Evolutionary conservation across 805 yeast species (phyloP).

Genomic region (Ogataea allantospora): DNA sequence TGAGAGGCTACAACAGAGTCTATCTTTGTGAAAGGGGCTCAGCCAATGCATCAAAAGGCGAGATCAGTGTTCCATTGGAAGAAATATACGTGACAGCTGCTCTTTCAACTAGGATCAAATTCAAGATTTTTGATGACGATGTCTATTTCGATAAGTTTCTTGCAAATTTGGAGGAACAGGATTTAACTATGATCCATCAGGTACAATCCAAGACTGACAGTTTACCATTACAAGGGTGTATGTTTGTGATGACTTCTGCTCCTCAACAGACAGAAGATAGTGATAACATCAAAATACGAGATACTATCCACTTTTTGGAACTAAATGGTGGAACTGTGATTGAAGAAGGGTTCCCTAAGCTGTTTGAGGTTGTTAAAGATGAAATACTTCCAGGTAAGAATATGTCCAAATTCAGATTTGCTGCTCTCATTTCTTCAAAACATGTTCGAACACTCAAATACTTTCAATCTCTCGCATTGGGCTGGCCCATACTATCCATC

Average conservation of each 20-base stretch:
- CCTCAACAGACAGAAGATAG: conserved; percentile 3
- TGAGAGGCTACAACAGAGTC: conserved; percentile 60
- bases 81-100: conserved; percentile 32
- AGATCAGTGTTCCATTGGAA: conserved; percentile 26
- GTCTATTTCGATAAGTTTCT: conserved; percentile 13
- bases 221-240: conserved; percentile 32
- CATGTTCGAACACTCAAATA: conserved; percentile 70
- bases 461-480: conserved; percentile 70
- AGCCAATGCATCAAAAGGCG: conserved; percentile 22
- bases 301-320: conserved; percentile 36
- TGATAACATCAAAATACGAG: conserved; percentile 26
- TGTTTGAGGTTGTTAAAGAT: conserved; percentile 2
- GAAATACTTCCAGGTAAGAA: neutral
- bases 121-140: conserved; percentile 18
- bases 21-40: conserved; percentile 31
- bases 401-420: conserved; percentile 44
- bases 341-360: conserved; percentile 20
- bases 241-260: conserved; percentile 38
- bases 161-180: conserved; percentile 5
- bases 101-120: conserved; percentile 33
- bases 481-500: conserved; percentile 80
- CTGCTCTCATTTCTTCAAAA: conserved; percentile 60
- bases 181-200: neutral
- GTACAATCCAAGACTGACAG: neutral
- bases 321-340: conserved; percentile 44